Evolutionary conservation across 2,329 filamentous ascomycete genomes (phyloP).

Genomic region (Zymoseptoria tritici): DNA sequence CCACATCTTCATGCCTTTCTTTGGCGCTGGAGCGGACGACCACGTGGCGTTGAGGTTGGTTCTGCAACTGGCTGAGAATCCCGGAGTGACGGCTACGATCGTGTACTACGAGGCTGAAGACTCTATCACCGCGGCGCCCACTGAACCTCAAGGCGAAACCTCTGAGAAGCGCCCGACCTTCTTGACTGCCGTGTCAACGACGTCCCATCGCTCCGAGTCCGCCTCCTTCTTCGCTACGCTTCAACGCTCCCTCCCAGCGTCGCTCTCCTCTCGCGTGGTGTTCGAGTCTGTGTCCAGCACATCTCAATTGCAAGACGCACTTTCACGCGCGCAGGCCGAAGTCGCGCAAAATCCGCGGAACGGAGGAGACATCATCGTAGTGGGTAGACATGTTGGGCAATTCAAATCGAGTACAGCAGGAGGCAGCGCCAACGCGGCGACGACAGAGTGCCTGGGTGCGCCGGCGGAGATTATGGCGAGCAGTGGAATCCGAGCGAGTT

Average conservation of each 20-base stretch:
- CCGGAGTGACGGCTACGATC: conserved; percentile 70
- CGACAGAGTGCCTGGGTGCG: conserved; percentile 45
- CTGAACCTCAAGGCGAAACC: background rate
- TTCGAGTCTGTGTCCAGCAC: conserved; percentile 47
- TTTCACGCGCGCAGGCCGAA: conserved; percentile 51
- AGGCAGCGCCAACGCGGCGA: background rate
- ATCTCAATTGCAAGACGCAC: conserved; percentile 37
- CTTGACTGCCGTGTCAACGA: conserved; percentile 2
- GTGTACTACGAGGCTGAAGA: conserved; percentile 47
- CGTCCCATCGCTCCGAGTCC: conserved; percentile 31
- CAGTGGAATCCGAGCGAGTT: conserved; percentile 55
- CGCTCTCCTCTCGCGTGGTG: conserved; percentile 48
- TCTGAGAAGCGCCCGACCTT: conserved; percentile 10
- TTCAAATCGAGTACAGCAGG: conserved; percentile 28
- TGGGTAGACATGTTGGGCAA: conserved; percentile 48
- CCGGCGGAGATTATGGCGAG: conserved; percentile 54
- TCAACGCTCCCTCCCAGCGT: conserved; percentile 47
- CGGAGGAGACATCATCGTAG: conserved; percentile 62
- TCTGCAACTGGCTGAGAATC: conserved; percentile 74
- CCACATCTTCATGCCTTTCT: conserved; percentile 80
- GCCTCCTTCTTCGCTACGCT: conserved; percentile 51
- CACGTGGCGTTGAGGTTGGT: conserved; percentile 70
- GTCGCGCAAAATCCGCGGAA: conserved; percentile 56
- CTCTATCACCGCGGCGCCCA: conserved; percentile 3
- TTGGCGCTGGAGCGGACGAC: conserved; percentile 71